Evolutionary conservation across 495 filamentous ascomycete species (phyloP).

Genomic region (Aspergillus indologenus): DNA sequence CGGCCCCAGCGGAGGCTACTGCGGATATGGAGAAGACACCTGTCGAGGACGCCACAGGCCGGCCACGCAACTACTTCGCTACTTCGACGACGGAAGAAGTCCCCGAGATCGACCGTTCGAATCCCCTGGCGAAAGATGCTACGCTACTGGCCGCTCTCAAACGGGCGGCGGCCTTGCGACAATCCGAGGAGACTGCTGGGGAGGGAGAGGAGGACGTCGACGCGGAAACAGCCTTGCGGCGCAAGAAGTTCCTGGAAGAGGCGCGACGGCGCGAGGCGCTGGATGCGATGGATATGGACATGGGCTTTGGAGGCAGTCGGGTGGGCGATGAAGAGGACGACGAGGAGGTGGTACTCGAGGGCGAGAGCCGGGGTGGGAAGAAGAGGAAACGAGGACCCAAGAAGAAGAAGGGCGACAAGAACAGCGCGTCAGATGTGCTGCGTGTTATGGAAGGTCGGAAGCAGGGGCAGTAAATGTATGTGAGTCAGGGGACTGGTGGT

Average conservation of each 20-base stretch:
- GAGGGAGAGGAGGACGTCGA: constrained; percentile 42
- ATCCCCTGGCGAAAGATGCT: constrained; percentile 64
- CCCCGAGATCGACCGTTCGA: constrained; percentile 31
- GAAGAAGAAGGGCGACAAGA: constrained; percentile 82
- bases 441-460: constrained; percentile 72
- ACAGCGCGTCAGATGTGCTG: constrained; percentile 78
- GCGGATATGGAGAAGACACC: not conserved
- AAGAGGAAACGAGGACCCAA: constrained; percentile 79
- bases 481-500: too few relatives aligned
- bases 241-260: constrained; percentile 70
- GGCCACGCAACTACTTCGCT: constrained; percentile 44
- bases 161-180: constrained; percentile 72
- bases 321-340: constrained; percentile 82
- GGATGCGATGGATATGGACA: constrained; percentile 88
- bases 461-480: constrained; percentile 18
- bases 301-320: constrained; percentile 86
- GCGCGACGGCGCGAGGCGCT: constrained; percentile 56
- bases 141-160: constrained; percentile 78
- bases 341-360: constrained; percentile 62
- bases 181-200: constrained; percentile 34
- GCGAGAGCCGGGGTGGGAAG: constrained; percentile 50
- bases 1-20: not conserved
- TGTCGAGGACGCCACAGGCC: constrained; percentile 26
- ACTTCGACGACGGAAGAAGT: constrained; percentile 32
- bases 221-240: constrained; percentile 56